Conservation (phyloP, 1,284 basidiomycete genomes). For the Lentinus polychrous region DNA sequence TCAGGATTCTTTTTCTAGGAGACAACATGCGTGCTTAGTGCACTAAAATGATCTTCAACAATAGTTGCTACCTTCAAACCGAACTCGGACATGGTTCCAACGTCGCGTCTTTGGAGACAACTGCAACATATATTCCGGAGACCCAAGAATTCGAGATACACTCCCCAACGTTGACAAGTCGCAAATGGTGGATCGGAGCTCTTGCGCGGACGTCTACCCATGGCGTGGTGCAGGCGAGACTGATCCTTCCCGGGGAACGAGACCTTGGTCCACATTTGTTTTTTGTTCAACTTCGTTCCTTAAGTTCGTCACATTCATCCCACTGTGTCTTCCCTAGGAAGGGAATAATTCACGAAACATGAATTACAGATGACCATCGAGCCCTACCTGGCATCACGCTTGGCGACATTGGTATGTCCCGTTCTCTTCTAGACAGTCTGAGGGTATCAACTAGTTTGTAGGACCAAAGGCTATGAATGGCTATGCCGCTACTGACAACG, state of each 20-base stretch:
- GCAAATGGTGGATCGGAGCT: slow-evolving; percentile 82
- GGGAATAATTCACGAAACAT: not conserved
- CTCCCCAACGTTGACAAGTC: slow-evolving; percentile 70
- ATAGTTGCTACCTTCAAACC: slow-evolving; percentile 62
- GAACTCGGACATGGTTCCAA: slow-evolving; percentile 77
- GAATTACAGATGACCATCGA: slow-evolving; percentile 49
- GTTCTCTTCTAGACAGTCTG: no score
- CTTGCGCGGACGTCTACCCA: slow-evolving; percentile 73
- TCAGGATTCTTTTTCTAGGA: no score
- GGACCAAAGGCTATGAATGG: slow-evolving; percentile 62
- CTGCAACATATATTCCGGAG: slow-evolving; percentile 66
- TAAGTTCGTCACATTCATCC: slow-evolving; percentile 33
- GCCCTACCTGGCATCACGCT: slow-evolving; percentile 57
- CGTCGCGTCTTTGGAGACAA: slow-evolving; percentile 67
- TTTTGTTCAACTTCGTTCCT: slow-evolving; percentile 59
- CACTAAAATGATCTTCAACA: not conserved
- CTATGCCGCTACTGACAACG: slow-evolving; percentile 57
- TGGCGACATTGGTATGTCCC: slow-evolving; percentile 63
- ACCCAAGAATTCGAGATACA: slow-evolving; percentile 70
- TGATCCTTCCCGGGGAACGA: slow-evolving; percentile 58
- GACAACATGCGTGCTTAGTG: not conserved
- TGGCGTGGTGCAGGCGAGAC: slow-evolving; percentile 71
- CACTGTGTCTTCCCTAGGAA: not conserved
- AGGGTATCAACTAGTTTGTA: slow-evolving; percentile 16
- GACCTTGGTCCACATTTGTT: slow-evolving; percentile 76